A percentile compares a stretch with the other conserved stretches of the same genome.
phyloP scores from a whole-genome alignment of 2,329 filamentous ascomycete species.

The Colletotrichum filicis region DNA sequence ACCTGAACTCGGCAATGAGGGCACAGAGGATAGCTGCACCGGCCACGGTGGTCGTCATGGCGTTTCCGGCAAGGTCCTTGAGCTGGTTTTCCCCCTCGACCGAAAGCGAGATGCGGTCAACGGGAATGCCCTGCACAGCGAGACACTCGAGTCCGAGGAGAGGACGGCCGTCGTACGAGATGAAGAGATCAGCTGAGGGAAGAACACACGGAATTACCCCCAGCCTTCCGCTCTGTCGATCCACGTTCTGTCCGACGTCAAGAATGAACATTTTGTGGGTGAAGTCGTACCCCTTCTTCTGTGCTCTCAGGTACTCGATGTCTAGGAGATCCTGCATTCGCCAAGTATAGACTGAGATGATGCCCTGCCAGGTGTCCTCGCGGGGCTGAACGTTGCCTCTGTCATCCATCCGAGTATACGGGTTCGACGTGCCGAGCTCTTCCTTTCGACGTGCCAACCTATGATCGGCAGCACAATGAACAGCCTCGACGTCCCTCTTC shows the following conservation, averaged over 20 bases:
- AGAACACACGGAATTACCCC: slow-evolving; percentile 77
- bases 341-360: slow-evolving; percentile 61
- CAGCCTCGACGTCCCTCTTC: slow-evolving; percentile 58
- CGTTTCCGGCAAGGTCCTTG: slow-evolving; percentile 80
- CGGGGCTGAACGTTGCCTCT: slow-evolving; percentile 60
- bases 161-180: slow-evolving; percentile 69
- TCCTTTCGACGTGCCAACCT: slow-evolving; percentile 60
- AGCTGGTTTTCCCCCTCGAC: slow-evolving; percentile 71
- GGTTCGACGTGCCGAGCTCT: slow-evolving; percentile 63
- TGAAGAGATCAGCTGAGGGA: slow-evolving; percentile 70
- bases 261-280: slow-evolving; percentile 57
- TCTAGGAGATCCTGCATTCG: slow-evolving; percentile 76
- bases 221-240: slow-evolving; percentile 63
- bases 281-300: slow-evolving; percentile 63
- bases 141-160: slow-evolving; percentile 73
- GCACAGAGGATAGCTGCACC: slow-evolving; percentile 70
- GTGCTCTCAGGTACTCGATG: slow-evolving; percentile 64
- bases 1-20: slow-evolving; percentile 53
- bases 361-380: slow-evolving; percentile 65
- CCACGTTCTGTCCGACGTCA: slow-evolving; percentile 80
- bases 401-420: slow-evolving; percentile 69
- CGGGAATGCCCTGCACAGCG: slow-evolving; percentile 74
- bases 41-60: slow-evolving; percentile 81
- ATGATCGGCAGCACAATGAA: slow-evolving; percentile 69
- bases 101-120: slow-evolving; percentile 71